Conservation (phyloP, 768 basidiomycete species). For the Boletellus ananas region DNA sequence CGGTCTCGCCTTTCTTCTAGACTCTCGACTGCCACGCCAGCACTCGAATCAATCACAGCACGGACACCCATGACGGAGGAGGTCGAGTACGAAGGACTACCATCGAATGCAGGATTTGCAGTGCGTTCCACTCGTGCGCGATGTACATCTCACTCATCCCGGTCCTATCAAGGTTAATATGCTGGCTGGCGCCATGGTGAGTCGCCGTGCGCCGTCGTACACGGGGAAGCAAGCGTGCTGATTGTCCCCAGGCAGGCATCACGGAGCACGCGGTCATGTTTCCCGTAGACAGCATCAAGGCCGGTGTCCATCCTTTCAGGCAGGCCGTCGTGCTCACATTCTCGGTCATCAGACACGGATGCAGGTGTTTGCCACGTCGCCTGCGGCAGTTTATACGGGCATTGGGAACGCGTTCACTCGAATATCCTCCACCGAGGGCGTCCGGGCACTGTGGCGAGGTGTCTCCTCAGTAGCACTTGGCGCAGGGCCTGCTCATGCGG, state of each 20-base stretch:
- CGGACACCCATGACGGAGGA: slow-evolving; percentile 36
- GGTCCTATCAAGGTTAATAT: slow-evolving; percentile 72
- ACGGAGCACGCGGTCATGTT: slow-evolving; percentile 99
- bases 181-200: slow-evolving; percentile 92
- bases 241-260: slow-evolving; percentile 80
- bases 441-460: slow-evolving; percentile 90
- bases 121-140: slow-evolving; percentile 34
- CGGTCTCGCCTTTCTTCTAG: neutral
- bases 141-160: slow-evolving; percentile 13
- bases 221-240: slow-evolving; percentile 5
- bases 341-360: slow-evolving; percentile 76
- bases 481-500: slow-evolving; percentile 96
- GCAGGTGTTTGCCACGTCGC: slow-evolving; percentile 92
- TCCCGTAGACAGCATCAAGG: slow-evolving; percentile 98
- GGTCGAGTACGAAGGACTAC: slow-evolving; percentile 63
- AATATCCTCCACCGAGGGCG: slow-evolving; percentile 92
- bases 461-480: slow-evolving; percentile 95
- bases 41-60: slow-evolving; percentile 4
- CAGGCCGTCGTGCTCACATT: slow-evolving; percentile 1
- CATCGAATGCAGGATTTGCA: slow-evolving; percentile 74
- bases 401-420: slow-evolving; percentile 88
- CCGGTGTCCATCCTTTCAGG: slow-evolving; percentile 34
- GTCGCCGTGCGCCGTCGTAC: slow-evolving; percentile 29
- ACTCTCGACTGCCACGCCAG: slow-evolving; percentile 1
- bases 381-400: slow-evolving; percentile 81